Evolutionary conservation across 2,329 filamentous ascomycete genomes (phyloP), one percentile per base, ranked within the genome.

Genomic region (Colletotrichum plurivorum): DNA sequence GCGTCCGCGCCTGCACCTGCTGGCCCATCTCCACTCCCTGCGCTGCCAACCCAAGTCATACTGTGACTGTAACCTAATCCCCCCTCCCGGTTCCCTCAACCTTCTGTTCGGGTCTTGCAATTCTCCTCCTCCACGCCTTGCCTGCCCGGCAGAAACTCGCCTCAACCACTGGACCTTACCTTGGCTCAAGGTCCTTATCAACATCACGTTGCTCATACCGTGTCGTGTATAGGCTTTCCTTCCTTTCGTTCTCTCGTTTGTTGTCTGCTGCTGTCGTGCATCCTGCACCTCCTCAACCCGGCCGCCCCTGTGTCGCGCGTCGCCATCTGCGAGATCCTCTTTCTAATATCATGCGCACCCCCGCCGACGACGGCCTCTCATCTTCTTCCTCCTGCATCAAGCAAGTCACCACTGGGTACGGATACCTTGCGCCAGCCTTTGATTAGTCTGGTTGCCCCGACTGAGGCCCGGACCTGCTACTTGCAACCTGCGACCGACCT

Each of bases 261-360:
- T 54, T 58, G 46, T 18, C 46, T 53, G 16, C 59, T 54, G 43
- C 48, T 45, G 16, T 20, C n/a, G 36, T 64, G 31, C 53, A 45
- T 45, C 31, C 45, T 27, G 53, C 62, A 52, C 59, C 54, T 41
- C n/a, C 31, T 46, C 25, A 8, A 7, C 7, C 46, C 20, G 31
- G 36, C 16, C 46, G 18, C 36, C 51, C 39, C 57, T 36, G 16
- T 59, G 49, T 48, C 66, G 49, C 66, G 61, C 66, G 59, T 66
- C 54, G 55, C 54, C 61, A 59, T 31, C 66, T 22, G 49, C 66
- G 52, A 43, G 49, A 51, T 53, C 56, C 52, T 54, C 54, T 46
- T 68, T 49, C 41, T n/a, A n/a, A 12, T 69, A 67, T 46, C 56
- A 66, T 67, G 67, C 67, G 49, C 62, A 55, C 7, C 55, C 67